Conservation (phyloP, 1,139 yeast species). For the Geotrichum macrosporum region DNA sequence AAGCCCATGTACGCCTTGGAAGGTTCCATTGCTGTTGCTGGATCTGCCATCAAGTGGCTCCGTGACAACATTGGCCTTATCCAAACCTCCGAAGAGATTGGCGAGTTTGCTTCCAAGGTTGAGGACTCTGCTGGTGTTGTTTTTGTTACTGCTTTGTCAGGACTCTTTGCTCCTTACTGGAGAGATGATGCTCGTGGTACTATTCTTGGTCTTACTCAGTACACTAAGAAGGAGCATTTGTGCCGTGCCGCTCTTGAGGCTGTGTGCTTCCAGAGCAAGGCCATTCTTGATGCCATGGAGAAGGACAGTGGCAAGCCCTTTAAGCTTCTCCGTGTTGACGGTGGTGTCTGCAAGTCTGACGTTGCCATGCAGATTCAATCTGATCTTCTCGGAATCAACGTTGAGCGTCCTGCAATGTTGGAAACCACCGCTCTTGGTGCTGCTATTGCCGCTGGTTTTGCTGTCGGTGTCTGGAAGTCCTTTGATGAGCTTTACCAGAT, state of each 20-base stretch:
- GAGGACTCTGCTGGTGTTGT: constrained; percentile 86
- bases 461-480: constrained; percentile 71
- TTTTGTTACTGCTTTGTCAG: constrained; percentile 92
- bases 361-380: constrained; percentile 94
- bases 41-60: constrained; percentile 91
- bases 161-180: constrained; percentile 96
- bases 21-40: constrained; percentile 96
- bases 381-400: constrained; percentile 79
- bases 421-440: constrained; percentile 97
- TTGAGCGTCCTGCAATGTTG: constrained; percentile 71
- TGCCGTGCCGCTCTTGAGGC: constrained; percentile 95
- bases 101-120: constrained; percentile 82
- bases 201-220: constrained; percentile 87
- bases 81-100: constrained; percentile 78
- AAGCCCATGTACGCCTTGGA: constrained; percentile 85
- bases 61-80: constrained; percentile 84
- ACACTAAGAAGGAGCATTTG: constrained; percentile 79
- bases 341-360: constrained; percentile 91
- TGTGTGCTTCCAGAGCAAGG: constrained; percentile 89
- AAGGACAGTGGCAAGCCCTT: constrained; percentile 63
- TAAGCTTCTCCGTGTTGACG: constrained; percentile 66
- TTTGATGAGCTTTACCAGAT: constrained; percentile 56
- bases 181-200: constrained; percentile 90
- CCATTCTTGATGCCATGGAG: constrained; percentile 86
- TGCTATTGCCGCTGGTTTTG: constrained; percentile 90